Evolutionary conservation across 2,329 filamentous ascomycete species (phyloP).

Genomic region (Ophiostoma perfectum): DNA sequence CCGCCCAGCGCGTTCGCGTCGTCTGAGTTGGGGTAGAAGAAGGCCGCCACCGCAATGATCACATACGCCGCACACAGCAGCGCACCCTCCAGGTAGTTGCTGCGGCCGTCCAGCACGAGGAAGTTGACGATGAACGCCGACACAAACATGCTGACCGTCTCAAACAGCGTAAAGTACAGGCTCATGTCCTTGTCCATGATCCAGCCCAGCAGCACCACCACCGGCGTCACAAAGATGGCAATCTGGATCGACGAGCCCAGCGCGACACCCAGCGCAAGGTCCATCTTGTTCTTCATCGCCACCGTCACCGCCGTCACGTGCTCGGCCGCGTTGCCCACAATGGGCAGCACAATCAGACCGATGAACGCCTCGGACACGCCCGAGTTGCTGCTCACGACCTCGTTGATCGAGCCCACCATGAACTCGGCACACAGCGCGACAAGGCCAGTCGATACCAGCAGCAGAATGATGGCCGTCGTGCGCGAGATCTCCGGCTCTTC

Average conservation of each 20-base stretch:
- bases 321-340: conserved; percentile 59
- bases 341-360: conserved; percentile 56
- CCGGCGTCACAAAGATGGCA: conserved; percentile 54
- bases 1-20: conserved; percentile 28
- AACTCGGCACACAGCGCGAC: conserved; percentile 58
- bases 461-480: conserved; percentile 43
- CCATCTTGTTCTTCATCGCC: conserved; percentile 55
- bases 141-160: conserved; percentile 67
- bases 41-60: conserved; percentile 31
- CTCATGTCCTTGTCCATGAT: conserved; percentile 50
- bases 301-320: conserved; percentile 58
- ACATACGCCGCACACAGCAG: conserved; percentile 31
- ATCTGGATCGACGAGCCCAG: conserved; percentile 59
- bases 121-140: conserved; percentile 68
- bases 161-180: conserved; percentile 70
- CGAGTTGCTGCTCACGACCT: conserved; percentile 43
- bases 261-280: conserved; percentile 56
- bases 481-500: conserved; percentile 37
- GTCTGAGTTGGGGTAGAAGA: conserved; percentile 28
- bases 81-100: conserved; percentile 53
- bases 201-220: conserved; percentile 58
- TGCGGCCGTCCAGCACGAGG: conserved; percentile 66
- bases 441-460: conserved; percentile 49
- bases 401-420: conserved; percentile 54
- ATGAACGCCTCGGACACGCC: conserved; percentile 53